Evolutionary conservation across 257 asterid genomes (phyloP).

Genomic region (Solanum paucissectum): DNA sequence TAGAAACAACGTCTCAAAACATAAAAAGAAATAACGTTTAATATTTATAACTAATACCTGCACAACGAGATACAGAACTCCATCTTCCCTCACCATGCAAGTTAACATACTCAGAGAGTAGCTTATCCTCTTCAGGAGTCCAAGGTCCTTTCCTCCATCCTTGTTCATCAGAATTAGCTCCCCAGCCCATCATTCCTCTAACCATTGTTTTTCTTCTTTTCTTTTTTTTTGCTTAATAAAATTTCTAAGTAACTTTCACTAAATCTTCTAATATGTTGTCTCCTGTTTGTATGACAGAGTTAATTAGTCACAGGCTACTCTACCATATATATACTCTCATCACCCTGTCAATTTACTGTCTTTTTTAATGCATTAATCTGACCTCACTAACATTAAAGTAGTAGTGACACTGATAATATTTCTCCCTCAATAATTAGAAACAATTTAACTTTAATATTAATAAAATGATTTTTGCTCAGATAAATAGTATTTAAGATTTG

Average conservation of each 20-base stretch:
- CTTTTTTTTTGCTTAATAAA: background rate
- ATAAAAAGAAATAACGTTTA: background rate
- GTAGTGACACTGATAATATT: background rate
- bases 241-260: background rate
- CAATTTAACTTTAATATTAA: background rate
- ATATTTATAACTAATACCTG: constrained; percentile 8
- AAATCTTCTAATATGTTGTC: constrained; percentile 6
- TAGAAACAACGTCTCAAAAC: background rate
- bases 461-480: background rate
- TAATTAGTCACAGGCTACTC: constrained; percentile 3
- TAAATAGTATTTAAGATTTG: background rate
- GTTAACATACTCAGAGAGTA: constrained; percentile 22
- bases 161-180: constrained; percentile 7
- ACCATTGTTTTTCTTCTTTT: background rate
- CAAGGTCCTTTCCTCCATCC: constrained; percentile 40
- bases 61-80: constrained; percentile 28
- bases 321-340: constrained; percentile 5
- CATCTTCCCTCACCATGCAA: constrained; percentile 36
- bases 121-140: constrained; percentile 35
- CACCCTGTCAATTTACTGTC: constrained; percentile 16
- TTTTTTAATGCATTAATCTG: constrained; percentile 9
- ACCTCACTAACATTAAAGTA: constrained; percentile 7
- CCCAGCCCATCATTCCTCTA: constrained; percentile 18
- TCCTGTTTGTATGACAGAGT: constrained; percentile 26
- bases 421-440: background rate